Conservation (phyloP, 2,329 filamentous ascomycete species). For the Pestalotiopsis sp. region DNA sequence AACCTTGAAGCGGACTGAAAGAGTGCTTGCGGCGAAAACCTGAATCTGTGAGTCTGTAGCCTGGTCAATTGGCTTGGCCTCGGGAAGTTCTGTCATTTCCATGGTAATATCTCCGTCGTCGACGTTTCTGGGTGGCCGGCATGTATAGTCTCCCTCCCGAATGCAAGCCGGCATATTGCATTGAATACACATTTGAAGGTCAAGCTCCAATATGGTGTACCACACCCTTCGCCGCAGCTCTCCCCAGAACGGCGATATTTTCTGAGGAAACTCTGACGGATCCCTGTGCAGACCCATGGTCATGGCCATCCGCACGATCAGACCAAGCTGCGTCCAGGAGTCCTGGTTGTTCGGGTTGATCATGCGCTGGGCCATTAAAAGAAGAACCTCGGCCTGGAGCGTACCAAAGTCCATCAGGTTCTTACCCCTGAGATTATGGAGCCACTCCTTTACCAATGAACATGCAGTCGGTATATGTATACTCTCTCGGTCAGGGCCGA, state of each 20-base stretch:
- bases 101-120: conserved; percentile 52
- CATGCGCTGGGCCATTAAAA: conserved; percentile 54
- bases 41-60: conserved; percentile 56
- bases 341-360: conserved; percentile 50
- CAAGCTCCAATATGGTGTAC: conserved; percentile 59
- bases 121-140: conserved; percentile 53
- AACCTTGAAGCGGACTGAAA: conserved; percentile 50
- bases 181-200: conserved; percentile 55
- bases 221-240: conserved; percentile 57
- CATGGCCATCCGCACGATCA: conserved; percentile 59
- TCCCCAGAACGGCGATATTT: conserved; percentile 51
- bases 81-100: conserved; percentile 50
- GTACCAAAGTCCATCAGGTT: conserved; percentile 54
- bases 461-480: conserved; percentile 60
- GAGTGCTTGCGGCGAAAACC: conserved; percentile 53
- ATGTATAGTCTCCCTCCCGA: conserved; percentile 55
- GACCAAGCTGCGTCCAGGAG: conserved; percentile 56
- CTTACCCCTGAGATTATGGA: conserved; percentile 53
- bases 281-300: conserved; percentile 61
- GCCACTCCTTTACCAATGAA: conserved; percentile 55
- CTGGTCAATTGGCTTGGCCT: conserved; percentile 51
- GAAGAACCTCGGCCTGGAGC: conserved; percentile 55
- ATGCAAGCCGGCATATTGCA: conserved; percentile 54
- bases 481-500: conserved; percentile 55
- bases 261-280: conserved; percentile 52